Conservation (phyloP, 495 filamentous ascomycete genomes). For the Daldinia grandis region DNA sequence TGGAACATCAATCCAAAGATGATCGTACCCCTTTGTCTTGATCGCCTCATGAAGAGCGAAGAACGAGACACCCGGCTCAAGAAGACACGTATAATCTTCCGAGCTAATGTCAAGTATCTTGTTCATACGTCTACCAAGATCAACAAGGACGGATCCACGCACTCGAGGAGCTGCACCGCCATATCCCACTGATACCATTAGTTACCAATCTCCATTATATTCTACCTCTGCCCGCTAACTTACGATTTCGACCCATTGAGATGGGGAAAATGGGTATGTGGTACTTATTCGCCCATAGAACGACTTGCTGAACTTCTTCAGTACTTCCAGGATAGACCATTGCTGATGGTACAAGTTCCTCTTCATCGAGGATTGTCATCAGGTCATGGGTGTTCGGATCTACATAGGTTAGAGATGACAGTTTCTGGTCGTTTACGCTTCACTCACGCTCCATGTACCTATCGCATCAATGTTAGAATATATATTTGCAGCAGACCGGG, state of each 20-base stretch:
- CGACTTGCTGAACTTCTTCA: slow-evolving; percentile 56
- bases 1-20: slow-evolving; percentile 49
- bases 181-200: slow-evolving; percentile 52
- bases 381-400: slow-evolving; percentile 63
- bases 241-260: slow-evolving; percentile 61
- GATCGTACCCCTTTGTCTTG: slow-evolving; percentile 42
- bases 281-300: slow-evolving; percentile 57
- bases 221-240: neutral
- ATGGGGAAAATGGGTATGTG: slow-evolving; percentile 62
- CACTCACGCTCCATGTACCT: slow-evolving; percentile 60
- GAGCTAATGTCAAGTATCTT: slow-evolving; percentile 60
- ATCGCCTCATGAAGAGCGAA: slow-evolving; percentile 59
- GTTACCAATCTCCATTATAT: neutral
- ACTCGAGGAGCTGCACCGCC: slow-evolving; percentile 65
- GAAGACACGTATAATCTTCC: slow-evolving; percentile 58
- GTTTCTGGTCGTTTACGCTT: neutral
- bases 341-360: slow-evolving; percentile 61
- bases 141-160: slow-evolving; percentile 59
- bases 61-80: slow-evolving; percentile 63
- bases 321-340: slow-evolving; percentile 58
- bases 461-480: slow-evolving; percentile 12
- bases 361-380: slow-evolving; percentile 60
- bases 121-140: slow-evolving; percentile 63
- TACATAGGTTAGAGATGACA: slow-evolving; percentile 12
- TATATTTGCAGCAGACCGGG: neutral